A percentile compares a stretch with the other conserved stretches of the same genome.
Evolutionary conservation across 306 rosid species (phyloP).

Genomic region (Leucaena leucocephala): DNA sequence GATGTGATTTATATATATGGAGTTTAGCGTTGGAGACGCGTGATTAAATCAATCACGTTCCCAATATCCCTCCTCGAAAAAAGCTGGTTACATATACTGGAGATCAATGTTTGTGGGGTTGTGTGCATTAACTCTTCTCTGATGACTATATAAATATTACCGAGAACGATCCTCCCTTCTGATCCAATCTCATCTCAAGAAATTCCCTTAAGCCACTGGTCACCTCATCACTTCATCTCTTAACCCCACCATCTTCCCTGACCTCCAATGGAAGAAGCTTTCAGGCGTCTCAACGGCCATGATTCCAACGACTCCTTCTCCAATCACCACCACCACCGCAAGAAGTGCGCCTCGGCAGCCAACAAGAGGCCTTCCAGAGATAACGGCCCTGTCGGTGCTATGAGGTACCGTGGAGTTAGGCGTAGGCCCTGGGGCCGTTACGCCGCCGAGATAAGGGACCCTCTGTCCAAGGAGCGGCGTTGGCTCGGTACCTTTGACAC

Average conservation of each 20-base stretch:
- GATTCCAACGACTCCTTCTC: not conserved
- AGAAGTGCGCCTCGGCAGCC: constrained; percentile 11
- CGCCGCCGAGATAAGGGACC: constrained; percentile 97
- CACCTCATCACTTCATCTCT: not conserved
- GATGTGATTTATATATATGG: constrained; percentile 2
- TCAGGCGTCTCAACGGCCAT: constrained; percentile 55
- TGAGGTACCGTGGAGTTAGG: constrained; percentile 91
- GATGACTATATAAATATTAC: constrained; percentile 32
- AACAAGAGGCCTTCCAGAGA: constrained; percentile 54
- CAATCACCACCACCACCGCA: constrained; percentile 32
- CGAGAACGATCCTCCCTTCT: constrained; percentile 1
- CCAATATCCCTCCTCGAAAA: constrained; percentile 21
- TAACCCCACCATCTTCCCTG: not conserved
- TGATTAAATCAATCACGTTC: constrained; percentile 52
- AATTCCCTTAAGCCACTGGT: not conserved
- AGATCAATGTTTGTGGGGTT: not conserved
- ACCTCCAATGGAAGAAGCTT: constrained; percentile 65
- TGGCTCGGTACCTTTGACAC: constrained; percentile 99
- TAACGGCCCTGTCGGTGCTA: constrained; percentile 6
- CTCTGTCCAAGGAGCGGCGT: constrained; percentile 80
- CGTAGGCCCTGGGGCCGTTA: constrained; percentile 98
- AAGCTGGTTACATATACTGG: not conserved
- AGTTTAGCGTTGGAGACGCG: constrained; percentile 37
- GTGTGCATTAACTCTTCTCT: constrained; percentile 20
- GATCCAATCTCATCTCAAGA: not conserved